Evolutionary conservation across 2,329 filamentous ascomycete genomes (phyloP).

Genomic region (Parastagonospora nodorum): DNA sequence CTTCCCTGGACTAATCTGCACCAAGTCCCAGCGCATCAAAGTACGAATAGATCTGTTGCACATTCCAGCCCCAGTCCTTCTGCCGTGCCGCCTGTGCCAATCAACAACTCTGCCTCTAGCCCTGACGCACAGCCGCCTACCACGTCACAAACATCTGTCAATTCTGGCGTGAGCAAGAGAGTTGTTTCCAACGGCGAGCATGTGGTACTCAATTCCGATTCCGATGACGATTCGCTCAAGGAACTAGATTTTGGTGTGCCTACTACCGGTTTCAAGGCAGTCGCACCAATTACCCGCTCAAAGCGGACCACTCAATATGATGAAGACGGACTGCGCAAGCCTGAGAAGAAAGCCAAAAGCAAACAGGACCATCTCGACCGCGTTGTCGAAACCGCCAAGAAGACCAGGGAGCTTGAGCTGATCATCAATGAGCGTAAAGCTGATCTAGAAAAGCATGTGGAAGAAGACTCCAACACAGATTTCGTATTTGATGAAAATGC

Average conservation of each 20-base stretch:
- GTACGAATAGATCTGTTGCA: background rate
- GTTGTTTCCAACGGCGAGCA: constrained; percentile 59
- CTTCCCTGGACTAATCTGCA: background rate
- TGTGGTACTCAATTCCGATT: constrained; percentile 69
- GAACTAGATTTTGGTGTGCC: constrained; percentile 56
- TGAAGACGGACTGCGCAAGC: constrained; percentile 27
- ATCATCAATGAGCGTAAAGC: constrained; percentile 33
- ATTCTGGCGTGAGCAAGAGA: constrained; percentile 50
- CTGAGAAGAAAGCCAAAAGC: constrained; percentile 18
- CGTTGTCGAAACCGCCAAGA: constrained; percentile 31
- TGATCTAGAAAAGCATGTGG: constrained; percentile 27
- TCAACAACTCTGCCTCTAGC: constrained; percentile 1
- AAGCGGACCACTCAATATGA: constrained; percentile 15
- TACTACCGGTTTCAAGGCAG: constrained; percentile 11
- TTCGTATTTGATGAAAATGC: constrained; percentile 29
- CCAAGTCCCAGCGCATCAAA: background rate
- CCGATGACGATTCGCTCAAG: constrained; percentile 60
- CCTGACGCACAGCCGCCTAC: constrained; percentile 14
- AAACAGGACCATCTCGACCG: constrained; percentile 24
- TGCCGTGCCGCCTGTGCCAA: constrained; percentile 8
- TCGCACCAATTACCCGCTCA: constrained; percentile 11
- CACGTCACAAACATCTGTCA: constrained; percentile 33
- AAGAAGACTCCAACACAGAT: constrained; percentile 7
- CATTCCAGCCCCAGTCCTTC: constrained; percentile 1
- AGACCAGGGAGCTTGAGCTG: constrained; percentile 29